Conservation (phyloP, 2,329 filamentous ascomycete genomes). For the Arthrinium puccinioides region DNA sequence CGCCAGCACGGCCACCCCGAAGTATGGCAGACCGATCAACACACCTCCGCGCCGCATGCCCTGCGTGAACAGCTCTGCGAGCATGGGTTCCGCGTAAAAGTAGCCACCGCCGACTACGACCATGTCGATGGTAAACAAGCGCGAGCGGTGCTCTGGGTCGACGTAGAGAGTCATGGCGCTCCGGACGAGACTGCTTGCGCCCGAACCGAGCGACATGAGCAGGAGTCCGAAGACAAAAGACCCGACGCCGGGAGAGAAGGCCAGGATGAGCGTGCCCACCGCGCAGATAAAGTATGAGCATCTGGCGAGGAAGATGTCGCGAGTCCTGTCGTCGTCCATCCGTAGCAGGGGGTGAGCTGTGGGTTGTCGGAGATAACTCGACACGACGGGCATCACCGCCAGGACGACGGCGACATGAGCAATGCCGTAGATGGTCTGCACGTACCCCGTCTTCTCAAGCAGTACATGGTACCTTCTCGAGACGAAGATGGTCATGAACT, state of each 20-base stretch:
- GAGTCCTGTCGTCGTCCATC: constrained; percentile 13
- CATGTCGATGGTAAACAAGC: constrained; percentile 18
- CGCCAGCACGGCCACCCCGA: constrained; percentile 19
- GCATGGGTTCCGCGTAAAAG: constrained; percentile 18
- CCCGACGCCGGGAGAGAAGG: constrained; percentile 14
- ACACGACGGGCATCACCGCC: constrained; percentile 17
- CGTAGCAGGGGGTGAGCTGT: constrained; percentile 12
- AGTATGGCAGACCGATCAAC: constrained; percentile 23
- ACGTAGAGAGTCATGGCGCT: constrained; percentile 18
- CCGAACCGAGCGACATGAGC: constrained; percentile 20
- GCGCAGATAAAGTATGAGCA: constrained; percentile 14
- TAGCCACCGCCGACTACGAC: constrained; percentile 15
- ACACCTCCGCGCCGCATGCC: constrained; percentile 21
- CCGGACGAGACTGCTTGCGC: constrained; percentile 18
- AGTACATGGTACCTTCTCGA: constrained; percentile 22
- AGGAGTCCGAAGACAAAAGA: constrained; percentile 19
- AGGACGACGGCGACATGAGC: constrained; percentile 16
- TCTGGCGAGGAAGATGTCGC: constrained; percentile 20
- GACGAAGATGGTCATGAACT: constrained; percentile 21
- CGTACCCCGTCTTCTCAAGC: constrained; percentile 21
- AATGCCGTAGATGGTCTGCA: constrained; percentile 22
- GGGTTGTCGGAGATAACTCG: constrained; percentile 12
- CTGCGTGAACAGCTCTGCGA: constrained; percentile 19
- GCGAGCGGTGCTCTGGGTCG: constrained; percentile 18
- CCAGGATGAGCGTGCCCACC: constrained; percentile 17